phyloP scores from a whole-genome alignment of 2,329 filamentous ascomycete species.

The Tetracladium maxilliforme region DNA sequence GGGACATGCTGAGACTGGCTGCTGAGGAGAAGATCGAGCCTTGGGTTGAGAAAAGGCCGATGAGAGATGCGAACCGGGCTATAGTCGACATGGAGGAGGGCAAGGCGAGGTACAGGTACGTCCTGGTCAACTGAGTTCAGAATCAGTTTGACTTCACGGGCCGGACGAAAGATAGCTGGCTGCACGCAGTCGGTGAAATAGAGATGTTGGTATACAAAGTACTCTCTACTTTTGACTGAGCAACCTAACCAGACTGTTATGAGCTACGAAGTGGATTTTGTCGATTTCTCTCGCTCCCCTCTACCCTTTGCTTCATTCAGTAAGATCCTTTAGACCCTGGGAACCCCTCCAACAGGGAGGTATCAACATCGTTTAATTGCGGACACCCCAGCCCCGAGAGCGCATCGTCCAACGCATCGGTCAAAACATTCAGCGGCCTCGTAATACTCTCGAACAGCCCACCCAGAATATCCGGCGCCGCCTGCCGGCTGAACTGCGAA shows the following conservation, averaged over 20 bases:
- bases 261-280: no score
- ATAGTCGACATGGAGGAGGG: slow-evolving; percentile 41
- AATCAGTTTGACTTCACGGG: no score
- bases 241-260: no score
- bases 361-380: neutral
- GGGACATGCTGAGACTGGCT: slow-evolving; percentile 45
- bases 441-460: slow-evolving; percentile 14
- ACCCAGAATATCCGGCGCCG: slow-evolving; percentile 15
- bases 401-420: slow-evolving; percentile 6
- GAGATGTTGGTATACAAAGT: no score
- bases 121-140: slow-evolving; percentile 29
- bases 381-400: slow-evolving; percentile 1
- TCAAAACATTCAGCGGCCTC: slow-evolving; percentile 13
- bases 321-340: no score
- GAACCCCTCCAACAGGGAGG: neutral
- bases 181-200: no score
- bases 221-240: no score
- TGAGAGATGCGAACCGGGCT: slow-evolving; percentile 42
- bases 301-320: no score
- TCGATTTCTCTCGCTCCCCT: no score
- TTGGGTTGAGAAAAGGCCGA: slow-evolving; percentile 37
- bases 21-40: slow-evolving; percentile 41
- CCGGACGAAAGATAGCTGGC: no score
- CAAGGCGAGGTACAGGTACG: slow-evolving; percentile 35
- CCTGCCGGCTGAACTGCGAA: slow-evolving; percentile 16